Base-by-base conservation (phyloP, 1,284 basidiomycete species). In the Cryptococcus sp. region DNA sequence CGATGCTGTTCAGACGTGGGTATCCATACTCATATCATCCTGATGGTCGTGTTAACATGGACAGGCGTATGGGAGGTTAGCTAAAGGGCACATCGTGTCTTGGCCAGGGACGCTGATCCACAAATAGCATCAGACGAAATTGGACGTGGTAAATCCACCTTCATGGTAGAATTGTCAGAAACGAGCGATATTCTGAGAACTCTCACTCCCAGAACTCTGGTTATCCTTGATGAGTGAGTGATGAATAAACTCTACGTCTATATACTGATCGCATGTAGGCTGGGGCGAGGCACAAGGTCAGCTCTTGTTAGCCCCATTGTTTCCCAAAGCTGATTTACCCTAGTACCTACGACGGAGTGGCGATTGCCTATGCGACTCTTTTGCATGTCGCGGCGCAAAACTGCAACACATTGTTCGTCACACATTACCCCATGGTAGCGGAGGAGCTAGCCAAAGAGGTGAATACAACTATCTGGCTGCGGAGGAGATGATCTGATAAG, bases 111-210 rank as follows among this genome's bases (percentile, higher is more conserved):
- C 35, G 37, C 52, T 52, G 32, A 37, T 34, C 15, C 14, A 38
- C 14, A 48, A 43, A 31, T 57, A 88, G 93, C 93, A 0, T 87
- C 85, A 4, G 94, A 97, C 69, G 89, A 94, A 60, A 76, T 97
- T 36, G 83, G 85, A 2, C 80, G 86, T 37, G 90, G 90, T 0
- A 84, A 90, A 30, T 91, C 89, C 1, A 97, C 93, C 0, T 95
- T 94, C 68, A 93, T 96, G 91, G 89, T 96, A 0, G 95, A 98
- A 76, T 87, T 98, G 79, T 82, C 86, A 6, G 94, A 98, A 73
- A 97, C 94, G 0, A 88, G 87, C 64, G 90, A 96, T 61, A 94
- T 98, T 55, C 76, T 98, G 14, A 81, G 84, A 42, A 80, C 83
- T 13, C 86, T 88, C 0, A 88, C 89, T 0, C 74, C 80, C 10